These are phyloP conservation scores for Cynanchum wilfordii DNA, from an alignment of 257 asterid species.

Conservation along the genomic window DNA sequence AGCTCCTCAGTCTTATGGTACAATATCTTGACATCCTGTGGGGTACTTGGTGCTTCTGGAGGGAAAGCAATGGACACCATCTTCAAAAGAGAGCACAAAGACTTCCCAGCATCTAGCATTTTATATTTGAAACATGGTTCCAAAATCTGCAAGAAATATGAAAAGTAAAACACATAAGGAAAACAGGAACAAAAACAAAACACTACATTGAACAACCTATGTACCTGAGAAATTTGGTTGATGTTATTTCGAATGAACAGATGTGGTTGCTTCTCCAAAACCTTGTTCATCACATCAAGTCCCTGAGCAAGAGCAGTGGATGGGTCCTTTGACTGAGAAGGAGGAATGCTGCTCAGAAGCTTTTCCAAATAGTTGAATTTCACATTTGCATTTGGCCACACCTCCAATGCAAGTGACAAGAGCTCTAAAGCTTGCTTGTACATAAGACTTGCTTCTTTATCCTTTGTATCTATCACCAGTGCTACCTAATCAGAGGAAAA, in stretches of 20 bases:
- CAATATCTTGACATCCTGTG: conserved; percentile 79
- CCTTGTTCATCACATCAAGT: conserved; percentile 97
- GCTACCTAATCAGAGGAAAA: conserved; percentile 55
- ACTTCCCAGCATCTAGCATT: conserved; percentile 97
- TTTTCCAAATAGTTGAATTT: conserved; percentile 97
- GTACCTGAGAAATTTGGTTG: conserved; percentile 87
- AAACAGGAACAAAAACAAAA: background rate
- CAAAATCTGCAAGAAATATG: conserved; percentile 54
- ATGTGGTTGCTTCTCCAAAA: conserved; percentile 94
- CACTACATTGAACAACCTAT: conserved; percentile 18
- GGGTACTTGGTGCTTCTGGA: conserved; percentile 69
- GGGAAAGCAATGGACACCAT: conserved; percentile 96
- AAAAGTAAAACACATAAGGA: background rate
- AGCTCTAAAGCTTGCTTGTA: conserved; percentile 98
- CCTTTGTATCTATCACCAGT: conserved; percentile 96
- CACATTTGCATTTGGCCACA: conserved; percentile 99
- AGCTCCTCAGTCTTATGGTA: conserved; percentile 98
- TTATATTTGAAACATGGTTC: conserved; percentile 99
- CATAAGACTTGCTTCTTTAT: conserved; percentile 95
- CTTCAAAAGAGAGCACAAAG: conserved; percentile 82
- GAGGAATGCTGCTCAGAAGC: conserved; percentile 85
- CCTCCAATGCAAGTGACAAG: conserved; percentile 94
- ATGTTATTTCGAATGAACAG: conserved; percentile 91
- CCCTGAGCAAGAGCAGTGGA: conserved; percentile 98
- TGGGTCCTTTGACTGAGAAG: conserved; percentile 99